Evolutionary conservation across 2,329 filamentous ascomycete genomes (phyloP).

Genomic region (Stemphylium beticola): DNA sequence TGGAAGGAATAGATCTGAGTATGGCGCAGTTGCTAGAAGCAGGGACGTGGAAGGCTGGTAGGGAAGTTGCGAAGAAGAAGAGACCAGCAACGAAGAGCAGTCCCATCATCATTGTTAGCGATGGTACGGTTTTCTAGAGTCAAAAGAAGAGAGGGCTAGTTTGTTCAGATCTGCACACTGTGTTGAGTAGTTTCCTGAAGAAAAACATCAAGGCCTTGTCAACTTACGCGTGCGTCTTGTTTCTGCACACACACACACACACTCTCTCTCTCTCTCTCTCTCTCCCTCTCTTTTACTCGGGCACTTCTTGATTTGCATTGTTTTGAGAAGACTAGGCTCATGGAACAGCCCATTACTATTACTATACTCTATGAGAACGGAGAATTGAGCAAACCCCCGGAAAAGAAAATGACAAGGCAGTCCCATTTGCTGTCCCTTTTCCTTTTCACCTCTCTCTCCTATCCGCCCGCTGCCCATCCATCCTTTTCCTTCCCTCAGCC

Average conservation of each 20-base stretch:
- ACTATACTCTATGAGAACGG: background rate
- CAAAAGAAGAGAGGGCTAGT: too few relatives aligned
- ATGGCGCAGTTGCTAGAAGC: constrained; percentile 90
- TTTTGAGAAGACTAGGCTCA: too few relatives aligned
- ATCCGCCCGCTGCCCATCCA: background rate
- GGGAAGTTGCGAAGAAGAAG: constrained; percentile 32
- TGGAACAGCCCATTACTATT: too few relatives aligned
- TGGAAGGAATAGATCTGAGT: constrained; percentile 70
- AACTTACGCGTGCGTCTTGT: too few relatives aligned
- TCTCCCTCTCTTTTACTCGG: too few relatives aligned
- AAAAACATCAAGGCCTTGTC: too few relatives aligned
- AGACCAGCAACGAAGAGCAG: constrained; percentile 36
- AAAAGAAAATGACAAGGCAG: background rate
- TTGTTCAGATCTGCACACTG: too few relatives aligned
- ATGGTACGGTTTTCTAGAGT: constrained; percentile 36
- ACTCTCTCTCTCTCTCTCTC: too few relatives aligned
- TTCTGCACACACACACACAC: too few relatives aligned
- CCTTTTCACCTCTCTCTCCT: background rate
- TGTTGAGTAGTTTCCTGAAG: too few relatives aligned
- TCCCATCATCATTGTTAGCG: constrained; percentile 39
- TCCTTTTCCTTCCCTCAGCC: background rate
- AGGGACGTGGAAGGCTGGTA: constrained; percentile 81
- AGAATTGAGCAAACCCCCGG: too few relatives aligned
- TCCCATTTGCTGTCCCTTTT: background rate
- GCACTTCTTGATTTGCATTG: too few relatives aligned